Base-by-base conservation (phyloP, 2,329 filamentous ascomycete species). In the Geosmithia morbida region DNA sequence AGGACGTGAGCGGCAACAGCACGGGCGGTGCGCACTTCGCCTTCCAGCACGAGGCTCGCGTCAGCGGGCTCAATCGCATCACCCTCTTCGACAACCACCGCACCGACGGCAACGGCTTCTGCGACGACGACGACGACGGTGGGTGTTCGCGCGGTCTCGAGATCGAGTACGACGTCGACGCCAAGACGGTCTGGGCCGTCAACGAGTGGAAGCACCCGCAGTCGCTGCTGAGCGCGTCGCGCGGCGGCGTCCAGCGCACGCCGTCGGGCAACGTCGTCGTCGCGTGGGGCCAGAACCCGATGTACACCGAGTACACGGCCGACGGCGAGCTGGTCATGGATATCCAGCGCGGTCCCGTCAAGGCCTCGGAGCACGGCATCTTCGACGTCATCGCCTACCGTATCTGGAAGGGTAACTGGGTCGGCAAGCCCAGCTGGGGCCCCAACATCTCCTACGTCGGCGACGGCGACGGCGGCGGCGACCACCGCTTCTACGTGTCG, bases 31-130 rank as follows among this genome's bases (percentile, higher is more conserved):
- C 59, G 29, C 55, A 62, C 49, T 65, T 66, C 52, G 54, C 55
- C 45, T 66, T 62, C 58, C 64, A 67, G 51, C 64, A 66, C 51
- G 62, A 66, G 46, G 62, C 60, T 5, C 59, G 59, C 19, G 55
- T 62, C 50, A 54, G 55, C 52, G 55, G 46, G 5, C 29, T 53
- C 41, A 51, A 55, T 46, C 57, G 59, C 37, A 52, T 66, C 48
- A 61, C 59, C 45, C 56, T 66, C 43, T 67, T 67, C 48, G 63
- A 66, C 54, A 66, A 67, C 52, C 62, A 65, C 43, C 56, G 51
- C 39, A 56, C 61, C 51, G 49, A 55, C 6, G 61, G 57, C 2
- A 54, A 54, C 0, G 55, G 51, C 19, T 64, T 60, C 48, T 50
- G 47, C 1, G 48, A 54, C 1, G 44, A 48, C 10, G 50, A 57